These are phyloP conservation scores for Stephania yunnanensis DNA, from an alignment of 164 flowering plant genomes.

Conservation along the genomic window DNA sequence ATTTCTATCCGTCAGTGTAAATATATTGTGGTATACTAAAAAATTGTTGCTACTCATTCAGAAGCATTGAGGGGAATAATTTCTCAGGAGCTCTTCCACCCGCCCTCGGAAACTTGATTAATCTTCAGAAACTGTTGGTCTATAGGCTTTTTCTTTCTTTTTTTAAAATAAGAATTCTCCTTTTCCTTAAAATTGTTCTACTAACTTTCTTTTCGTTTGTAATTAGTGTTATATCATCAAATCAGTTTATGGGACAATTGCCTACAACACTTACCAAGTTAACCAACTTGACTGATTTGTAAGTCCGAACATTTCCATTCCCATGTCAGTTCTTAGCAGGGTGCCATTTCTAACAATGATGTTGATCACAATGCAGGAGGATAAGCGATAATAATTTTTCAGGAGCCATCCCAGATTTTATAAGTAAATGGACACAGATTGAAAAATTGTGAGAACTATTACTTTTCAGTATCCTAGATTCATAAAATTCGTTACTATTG, in stretches of 20 bases:
- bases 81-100: conserved; percentile 52
- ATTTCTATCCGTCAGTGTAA: background rate
- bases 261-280: conserved; percentile 48
- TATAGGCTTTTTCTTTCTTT: background rate
- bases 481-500: background rate
- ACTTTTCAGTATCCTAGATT: background rate
- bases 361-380: conserved; percentile 30
- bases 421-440: conserved; percentile 40
- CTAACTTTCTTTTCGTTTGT: background rate
- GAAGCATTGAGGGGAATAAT: conserved; percentile 54
- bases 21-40: background rate
- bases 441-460: conserved; percentile 45
- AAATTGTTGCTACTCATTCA: conserved; percentile 4
- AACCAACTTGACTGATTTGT: conserved; percentile 55
- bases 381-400: conserved; percentile 41
- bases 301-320: conserved; percentile 21
- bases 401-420: conserved; percentile 52
- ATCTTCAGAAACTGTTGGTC: conserved; percentile 46
- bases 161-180: background rate
- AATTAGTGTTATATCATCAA: conserved; percentile 53
- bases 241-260: conserved; percentile 57
- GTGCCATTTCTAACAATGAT: background rate
- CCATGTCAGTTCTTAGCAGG: background rate
- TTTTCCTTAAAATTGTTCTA: background rate
- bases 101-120: conserved; percentile 46